A percentile compares a stretch with the other conserved stretches of the same genome.
Evolutionary conservation across 2,329 filamentous ascomycete genomes (phyloP).

Genomic region (Clarireedia homoeocarpa): DNA sequence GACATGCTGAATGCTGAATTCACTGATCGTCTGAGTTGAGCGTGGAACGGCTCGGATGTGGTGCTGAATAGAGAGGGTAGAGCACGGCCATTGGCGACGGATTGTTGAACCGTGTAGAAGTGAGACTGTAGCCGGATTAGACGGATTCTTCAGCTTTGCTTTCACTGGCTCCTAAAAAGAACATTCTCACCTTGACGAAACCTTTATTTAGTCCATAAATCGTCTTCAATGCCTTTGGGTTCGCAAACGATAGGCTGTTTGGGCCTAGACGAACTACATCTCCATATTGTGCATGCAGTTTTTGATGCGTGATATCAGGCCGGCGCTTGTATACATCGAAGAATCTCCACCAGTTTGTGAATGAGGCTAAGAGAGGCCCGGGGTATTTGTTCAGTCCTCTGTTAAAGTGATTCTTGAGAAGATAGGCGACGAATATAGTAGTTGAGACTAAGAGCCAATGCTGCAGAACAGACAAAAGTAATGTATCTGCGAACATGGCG

Average conservation of each 20-base stretch:
- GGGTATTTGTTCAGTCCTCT: conserved; percentile 63
- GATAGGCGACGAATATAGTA: conserved; percentile 32
- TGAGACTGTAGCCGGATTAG: conserved; percentile 47
- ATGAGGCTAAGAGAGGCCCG: conserved; percentile 59
- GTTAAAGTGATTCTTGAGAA: conserved; percentile 42
- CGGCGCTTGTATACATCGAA: conserved; percentile 57
- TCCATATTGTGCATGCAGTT: conserved; percentile 63
- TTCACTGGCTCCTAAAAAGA: neutral
- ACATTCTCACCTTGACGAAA: conserved; percentile 56
- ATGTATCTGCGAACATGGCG: conserved; percentile 4
- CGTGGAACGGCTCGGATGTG: conserved; percentile 66
- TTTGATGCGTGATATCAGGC: conserved; percentile 60
- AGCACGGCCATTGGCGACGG: conserved; percentile 58
- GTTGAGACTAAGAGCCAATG: conserved; percentile 37
- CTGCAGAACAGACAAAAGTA: neutral
- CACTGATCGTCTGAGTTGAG: conserved; percentile 65
- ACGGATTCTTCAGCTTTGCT: neutral
- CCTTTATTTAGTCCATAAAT: conserved; percentile 83
- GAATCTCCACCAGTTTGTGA: conserved; percentile 69
- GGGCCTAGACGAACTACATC: conserved; percentile 69
- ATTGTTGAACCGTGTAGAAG: conserved; percentile 74
- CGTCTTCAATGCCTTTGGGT: conserved; percentile 62
- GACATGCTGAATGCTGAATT: conserved; percentile 74
- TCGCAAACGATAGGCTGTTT: conserved; percentile 64
- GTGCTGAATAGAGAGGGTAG: conserved; percentile 71